phyloP scores from a whole-genome alignment of 148 eudicot species.

The Cornus suecica region DNA sequence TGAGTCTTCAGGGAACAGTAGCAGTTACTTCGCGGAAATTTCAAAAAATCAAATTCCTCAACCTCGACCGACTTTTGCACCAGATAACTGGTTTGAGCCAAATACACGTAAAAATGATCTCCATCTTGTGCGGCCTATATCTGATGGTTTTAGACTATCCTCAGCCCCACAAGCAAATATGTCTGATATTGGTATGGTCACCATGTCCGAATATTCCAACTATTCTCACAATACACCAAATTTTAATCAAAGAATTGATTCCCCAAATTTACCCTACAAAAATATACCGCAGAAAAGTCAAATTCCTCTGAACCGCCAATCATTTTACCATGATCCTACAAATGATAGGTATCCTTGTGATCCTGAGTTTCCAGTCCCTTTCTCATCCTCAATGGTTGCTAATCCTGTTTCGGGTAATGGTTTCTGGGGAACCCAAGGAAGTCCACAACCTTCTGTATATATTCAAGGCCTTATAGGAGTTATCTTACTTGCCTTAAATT shows the following conservation, averaged over 20 bases:
- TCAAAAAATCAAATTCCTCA: slow-evolving; percentile 22
- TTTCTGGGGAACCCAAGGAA: slow-evolving; percentile 17
- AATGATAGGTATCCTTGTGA: slow-evolving; percentile 17
- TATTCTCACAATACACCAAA: slow-evolving; percentile 23
- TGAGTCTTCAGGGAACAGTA: slow-evolving; percentile 20
- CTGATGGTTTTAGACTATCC: slow-evolving; percentile 22
- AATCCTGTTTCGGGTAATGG: slow-evolving; percentile 12
- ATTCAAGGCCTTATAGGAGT: slow-evolving; percentile 47
- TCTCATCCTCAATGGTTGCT: slow-evolving; percentile 15
- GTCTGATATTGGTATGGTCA: slow-evolving; percentile 31
- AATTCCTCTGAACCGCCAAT: slow-evolving; percentile 13
- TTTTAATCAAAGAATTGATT: slow-evolving; percentile 17
- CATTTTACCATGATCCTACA: slow-evolving; percentile 18
- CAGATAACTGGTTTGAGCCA: slow-evolving; percentile 25
- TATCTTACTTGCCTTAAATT: slow-evolving; percentile 46
- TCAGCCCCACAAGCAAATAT: slow-evolving; percentile 19
- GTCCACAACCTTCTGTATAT: slow-evolving; percentile 32
- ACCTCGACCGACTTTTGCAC: slow-evolving; percentile 16
- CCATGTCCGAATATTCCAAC: slow-evolving; percentile 30
- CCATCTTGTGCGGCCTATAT: slow-evolving; percentile 20
- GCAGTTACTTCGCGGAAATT: slow-evolving; percentile 5
- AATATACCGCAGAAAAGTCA: slow-evolving; percentile 22
- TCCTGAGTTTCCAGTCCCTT: slow-evolving; percentile 8
- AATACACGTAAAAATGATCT: slow-evolving; percentile 16
- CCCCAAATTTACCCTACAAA: slow-evolving; percentile 22